Percentiles rank a stretch among this genome's conserved stretches.
Evolutionary conservation across 768 basidiomycete species (phyloP).

Genomic region (Leccinum variicolor): DNA sequence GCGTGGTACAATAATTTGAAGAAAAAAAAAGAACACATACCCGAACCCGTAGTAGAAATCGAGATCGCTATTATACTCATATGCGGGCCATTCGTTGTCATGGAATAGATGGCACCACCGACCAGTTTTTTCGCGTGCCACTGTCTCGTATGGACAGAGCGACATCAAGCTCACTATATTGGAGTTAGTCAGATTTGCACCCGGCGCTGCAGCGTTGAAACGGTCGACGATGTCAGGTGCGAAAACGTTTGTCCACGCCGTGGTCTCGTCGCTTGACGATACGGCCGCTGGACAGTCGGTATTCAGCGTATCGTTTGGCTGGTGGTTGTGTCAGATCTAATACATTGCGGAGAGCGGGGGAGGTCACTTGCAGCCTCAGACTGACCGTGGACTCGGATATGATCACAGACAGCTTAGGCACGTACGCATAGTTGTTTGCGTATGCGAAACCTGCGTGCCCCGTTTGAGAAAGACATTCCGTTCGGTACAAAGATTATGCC

Average conservation of each 20-base stretch:
- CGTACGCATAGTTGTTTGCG: conserved; percentile 43
- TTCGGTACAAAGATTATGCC: neutral
- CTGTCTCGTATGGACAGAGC: conserved; percentile 74
- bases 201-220: conserved; percentile 58
- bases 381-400: conserved; percentile 48
- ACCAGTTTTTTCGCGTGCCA: conserved; percentile 44
- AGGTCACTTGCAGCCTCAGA: neutral
- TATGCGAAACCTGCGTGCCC: conserved; percentile 37
- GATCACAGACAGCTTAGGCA: conserved; percentile 50
- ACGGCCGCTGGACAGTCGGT: conserved; percentile 44
- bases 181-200: conserved; percentile 49
- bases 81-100: conserved; percentile 53
- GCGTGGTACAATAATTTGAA: too few relatives aligned
- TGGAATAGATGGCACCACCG: conserved; percentile 70
- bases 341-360: neutral
- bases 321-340: neutral
- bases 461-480: neutral
- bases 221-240: conserved; percentile 51
- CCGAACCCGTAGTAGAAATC: conserved; percentile 74
- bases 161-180: conserved; percentile 62
- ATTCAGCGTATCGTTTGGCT: conserved; percentile 69
- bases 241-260: conserved; percentile 50
- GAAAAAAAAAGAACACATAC: conserved; percentile 12
- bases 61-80: conserved; percentile 67
- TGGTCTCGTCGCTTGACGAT: conserved; percentile 29